phyloP scores from a whole-genome alignment of 495 filamentous ascomycete species.

The Trichoderma gamsii region DNA sequence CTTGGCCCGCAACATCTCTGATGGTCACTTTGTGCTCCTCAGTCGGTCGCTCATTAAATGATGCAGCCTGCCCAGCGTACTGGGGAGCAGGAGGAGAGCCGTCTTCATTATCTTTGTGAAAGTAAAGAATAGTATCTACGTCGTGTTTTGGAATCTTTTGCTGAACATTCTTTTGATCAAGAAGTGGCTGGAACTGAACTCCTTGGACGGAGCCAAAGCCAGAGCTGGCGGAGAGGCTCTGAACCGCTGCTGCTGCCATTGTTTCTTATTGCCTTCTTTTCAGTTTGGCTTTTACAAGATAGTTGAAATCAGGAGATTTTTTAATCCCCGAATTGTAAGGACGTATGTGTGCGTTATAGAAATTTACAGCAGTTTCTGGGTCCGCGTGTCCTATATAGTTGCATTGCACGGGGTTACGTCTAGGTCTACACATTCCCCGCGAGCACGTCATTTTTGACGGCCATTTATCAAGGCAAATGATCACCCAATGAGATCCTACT shows the following conservation, averaged over 20 bases:
- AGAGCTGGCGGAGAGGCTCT: not conserved
- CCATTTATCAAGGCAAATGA: not conserved
- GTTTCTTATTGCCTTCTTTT: not conserved
- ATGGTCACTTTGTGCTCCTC: constrained; percentile 33
- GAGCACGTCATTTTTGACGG: constrained; percentile 14
- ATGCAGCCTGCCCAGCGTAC: constrained; percentile 44
- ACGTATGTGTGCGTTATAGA: not conserved
- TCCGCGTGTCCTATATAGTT: not conserved
- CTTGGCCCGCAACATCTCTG: constrained; percentile 34
- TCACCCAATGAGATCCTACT: not conserved
- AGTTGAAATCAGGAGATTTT: not conserved
- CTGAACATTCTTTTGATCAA: not conserved
- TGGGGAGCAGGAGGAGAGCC: constrained; percentile 48
- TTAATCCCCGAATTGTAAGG: not conserved
- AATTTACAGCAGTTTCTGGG: not conserved
- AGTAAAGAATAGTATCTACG: constrained; percentile 54
- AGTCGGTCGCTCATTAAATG: constrained; percentile 38
- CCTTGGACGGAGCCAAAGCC: not conserved
- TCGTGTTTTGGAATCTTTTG: constrained; percentile 23
- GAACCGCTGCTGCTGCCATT: constrained; percentile 17
- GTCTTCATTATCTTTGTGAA: constrained; percentile 53
- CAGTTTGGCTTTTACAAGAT: not conserved
- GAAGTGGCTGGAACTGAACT: not conserved
- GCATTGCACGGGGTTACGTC: not conserved
- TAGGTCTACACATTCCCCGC: constrained; percentile 5